A percentile compares a stretch with the other conserved stretches of the same genome.
Evolutionary conservation across 1,284 basidiomycete species (phyloP).

Genomic region (Naganishia albida): DNA sequence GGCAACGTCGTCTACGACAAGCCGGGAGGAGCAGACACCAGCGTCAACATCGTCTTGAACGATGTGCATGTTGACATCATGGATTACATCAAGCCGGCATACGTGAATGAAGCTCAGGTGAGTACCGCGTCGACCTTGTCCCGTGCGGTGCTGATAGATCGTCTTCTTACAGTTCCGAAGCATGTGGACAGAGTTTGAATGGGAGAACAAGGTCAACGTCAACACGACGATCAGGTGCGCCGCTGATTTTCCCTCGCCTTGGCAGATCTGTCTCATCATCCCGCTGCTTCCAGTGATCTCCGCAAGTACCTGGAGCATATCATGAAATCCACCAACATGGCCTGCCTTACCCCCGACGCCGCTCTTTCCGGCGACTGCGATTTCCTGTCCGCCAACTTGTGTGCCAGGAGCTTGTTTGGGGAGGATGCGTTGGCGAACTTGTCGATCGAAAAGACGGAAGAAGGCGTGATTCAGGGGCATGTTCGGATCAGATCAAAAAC

Average conservation of each 20-base stretch:
- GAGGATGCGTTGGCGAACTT: slow-evolving; percentile 97
- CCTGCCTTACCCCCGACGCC: slow-evolving; percentile 90
- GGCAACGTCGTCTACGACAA: slow-evolving; percentile 97
- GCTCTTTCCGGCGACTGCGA: slow-evolving; percentile 88
- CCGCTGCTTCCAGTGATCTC: slow-evolving; percentile 61
- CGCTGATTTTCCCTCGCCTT: slow-evolving; percentile 37
- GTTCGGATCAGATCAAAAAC: slow-evolving; percentile 92
- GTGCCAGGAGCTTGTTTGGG: slow-evolving; percentile 87
- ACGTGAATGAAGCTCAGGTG: slow-evolving; percentile 92
- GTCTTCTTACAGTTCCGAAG: slow-evolving; percentile 70
- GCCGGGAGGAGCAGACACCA: slow-evolving; percentile 79
- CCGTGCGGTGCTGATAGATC: slow-evolving; percentile 8
- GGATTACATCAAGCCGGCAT: slow-evolving; percentile 98
- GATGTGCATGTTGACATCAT: slow-evolving; percentile 99
- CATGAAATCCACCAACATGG: slow-evolving; percentile 93
- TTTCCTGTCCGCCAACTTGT: slow-evolving; percentile 91
- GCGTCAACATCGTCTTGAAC: slow-evolving; percentile 78
- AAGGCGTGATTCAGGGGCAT: slow-evolving; percentile 80
- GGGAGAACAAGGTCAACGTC: slow-evolving; percentile 97
- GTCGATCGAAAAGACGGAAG: slow-evolving; percentile 85
- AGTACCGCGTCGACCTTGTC: slow-evolving; percentile 38
- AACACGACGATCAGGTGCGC: slow-evolving; percentile 71
- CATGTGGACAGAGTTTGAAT: slow-evolving; percentile 98
- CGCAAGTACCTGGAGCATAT: slow-evolving; percentile 84
- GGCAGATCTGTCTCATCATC: neutral